Evolutionary conservation across 768 basidiomycete species (phyloP), one percentile per base, ranked within the genome.

Genomic region (Tephrocybe sp.): DNA sequence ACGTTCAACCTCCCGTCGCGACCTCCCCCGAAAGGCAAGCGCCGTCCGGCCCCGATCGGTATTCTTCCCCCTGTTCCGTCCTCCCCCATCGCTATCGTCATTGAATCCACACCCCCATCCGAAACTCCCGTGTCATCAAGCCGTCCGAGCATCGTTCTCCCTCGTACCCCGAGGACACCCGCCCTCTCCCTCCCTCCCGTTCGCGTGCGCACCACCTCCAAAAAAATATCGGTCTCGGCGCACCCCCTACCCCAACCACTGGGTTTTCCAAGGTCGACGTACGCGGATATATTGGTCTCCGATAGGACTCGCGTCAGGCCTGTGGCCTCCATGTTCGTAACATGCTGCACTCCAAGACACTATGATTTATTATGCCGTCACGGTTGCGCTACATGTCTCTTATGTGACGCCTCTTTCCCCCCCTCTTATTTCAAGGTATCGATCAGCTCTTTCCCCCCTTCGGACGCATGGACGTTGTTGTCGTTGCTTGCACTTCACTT

Each of bases 181-280:
- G 52, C 56, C 52, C 49, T 57, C 57, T 45, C 62, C 18, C 54
- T 64, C 25, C 66, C 73, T 2, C 69, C 75, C 27, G 67, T 74
- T 16, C 82, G 80, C 34, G 57, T 67, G 19, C 79, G 79, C 57
- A 77, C 77, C 44, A 74, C 80, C 52, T 77, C 82, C 3, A 73
- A 77, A 50, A 82, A 76, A 59, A 78, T 75, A 88, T 91, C 63
- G 84, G 84, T 18, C 57, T 91, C 8, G 79, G 80, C 37, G 71
- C 78, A 21, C 80, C 83, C 13, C 77, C 82, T 18, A 84, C 84
- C 22, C 87, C 90, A 10, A 92, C 90, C 7, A 88, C 84, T 16
- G 90, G 85, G 3, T 86, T 87, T 55, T 88, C 89, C 12, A 84
- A 84, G 57, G 89, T 92, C 45, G 90, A 92, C 62, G 90, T 79